Percentiles rank a stretch among this genome's conserved stretches.
These are phyloP conservation scores for Xylaria intraflava DNA, from an alignment of 495 filamentous ascomycete genomes.

Conservation along the genomic window DNA sequence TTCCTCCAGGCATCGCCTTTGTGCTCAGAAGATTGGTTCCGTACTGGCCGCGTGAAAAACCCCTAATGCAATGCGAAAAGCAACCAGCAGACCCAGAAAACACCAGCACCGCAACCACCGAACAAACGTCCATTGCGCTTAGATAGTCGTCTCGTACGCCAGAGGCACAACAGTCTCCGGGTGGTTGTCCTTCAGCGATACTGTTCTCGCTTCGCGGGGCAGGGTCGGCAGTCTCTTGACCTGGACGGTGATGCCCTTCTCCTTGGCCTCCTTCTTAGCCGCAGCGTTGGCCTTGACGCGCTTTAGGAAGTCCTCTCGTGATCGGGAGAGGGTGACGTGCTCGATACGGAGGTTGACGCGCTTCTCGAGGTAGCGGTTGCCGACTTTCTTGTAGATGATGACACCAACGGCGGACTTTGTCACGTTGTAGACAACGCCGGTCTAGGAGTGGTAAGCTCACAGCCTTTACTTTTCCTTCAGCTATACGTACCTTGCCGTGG, in stretches of 20 bases:
- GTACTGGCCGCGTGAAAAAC: conserved; percentile 26
- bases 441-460: conserved; percentile 40
- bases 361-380: conserved; percentile 99
- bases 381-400: conserved; percentile 97
- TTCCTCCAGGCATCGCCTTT: conserved; percentile 27
- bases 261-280: conserved; percentile 87
- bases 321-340: conserved; percentile 90
- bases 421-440: conserved; percentile 95
- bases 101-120: conserved; percentile 13
- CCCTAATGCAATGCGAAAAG: conserved; percentile 28
- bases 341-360: conserved; percentile 97
- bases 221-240: conserved; percentile 82
- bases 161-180: conserved; percentile 89
- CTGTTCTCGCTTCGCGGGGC: conserved; percentile 72
- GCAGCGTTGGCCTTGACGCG: conserved; percentile 93
- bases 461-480: not conserved
- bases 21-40: conserved; percentile 26
- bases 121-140: conserved; percentile 36
- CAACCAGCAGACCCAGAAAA: conserved; percentile 28
- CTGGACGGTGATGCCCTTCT: conserved; percentile 73
- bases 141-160: conserved; percentile 97
- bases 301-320: conserved; percentile 88
- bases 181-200: conserved; percentile 66
- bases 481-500: conserved; percentile 65
- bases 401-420: conserved; percentile 94